Evolutionary conservation across 495 filamentous ascomycete species (phyloP).

Genomic region (Cetradonia linearis): DNA sequence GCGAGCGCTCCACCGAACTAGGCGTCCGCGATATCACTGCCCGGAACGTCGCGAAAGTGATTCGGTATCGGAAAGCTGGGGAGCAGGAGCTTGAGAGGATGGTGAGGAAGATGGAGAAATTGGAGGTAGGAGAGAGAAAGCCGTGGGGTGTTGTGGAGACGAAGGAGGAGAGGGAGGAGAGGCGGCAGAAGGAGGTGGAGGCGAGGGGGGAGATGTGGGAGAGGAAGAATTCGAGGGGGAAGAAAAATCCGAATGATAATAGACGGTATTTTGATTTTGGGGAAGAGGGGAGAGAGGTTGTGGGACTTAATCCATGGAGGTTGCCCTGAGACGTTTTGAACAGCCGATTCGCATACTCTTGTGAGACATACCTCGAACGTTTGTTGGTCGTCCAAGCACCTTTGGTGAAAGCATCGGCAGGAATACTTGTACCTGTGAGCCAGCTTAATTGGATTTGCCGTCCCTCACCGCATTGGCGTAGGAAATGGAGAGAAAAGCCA

Average conservation of each 20-base stretch:
- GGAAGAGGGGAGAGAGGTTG: not conserved
- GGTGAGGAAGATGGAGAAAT: slow-evolving; percentile 50
- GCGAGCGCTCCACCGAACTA: slow-evolving; percentile 41
- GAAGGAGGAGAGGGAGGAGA: not conserved
- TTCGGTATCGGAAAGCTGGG: slow-evolving; percentile 59
- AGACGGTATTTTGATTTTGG: not conserved
- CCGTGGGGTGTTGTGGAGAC: not conserved
- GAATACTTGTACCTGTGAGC: too few species aligned
- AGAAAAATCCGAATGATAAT: slow-evolving; percentile 1
- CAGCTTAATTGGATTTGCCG: too few species aligned
- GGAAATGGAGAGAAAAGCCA: too few species aligned
- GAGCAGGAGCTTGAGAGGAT: slow-evolving; percentile 54
- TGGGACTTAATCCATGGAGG: too few species aligned
- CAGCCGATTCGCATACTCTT: too few species aligned
- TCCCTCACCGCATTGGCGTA: too few species aligned
- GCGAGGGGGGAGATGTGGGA: slow-evolving; percentile 7
- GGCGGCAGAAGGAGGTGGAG: slow-evolving; percentile 1
- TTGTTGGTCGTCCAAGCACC: too few species aligned
- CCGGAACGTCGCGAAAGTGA: slow-evolving; percentile 78
- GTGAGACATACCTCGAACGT: too few species aligned
- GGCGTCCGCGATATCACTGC: slow-evolving; percentile 57
- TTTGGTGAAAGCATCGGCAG: too few species aligned
- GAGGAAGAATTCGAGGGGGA: not conserved
- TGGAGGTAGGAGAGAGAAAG: slow-evolving; percentile 16
- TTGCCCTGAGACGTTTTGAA: too few species aligned